A percentile compares a stretch with the other conserved stretches of the same genome.
phyloP scores from a whole-genome alignment of 495 filamentous ascomycete genomes.

The Diplogelasinospora grovesii region DNA sequence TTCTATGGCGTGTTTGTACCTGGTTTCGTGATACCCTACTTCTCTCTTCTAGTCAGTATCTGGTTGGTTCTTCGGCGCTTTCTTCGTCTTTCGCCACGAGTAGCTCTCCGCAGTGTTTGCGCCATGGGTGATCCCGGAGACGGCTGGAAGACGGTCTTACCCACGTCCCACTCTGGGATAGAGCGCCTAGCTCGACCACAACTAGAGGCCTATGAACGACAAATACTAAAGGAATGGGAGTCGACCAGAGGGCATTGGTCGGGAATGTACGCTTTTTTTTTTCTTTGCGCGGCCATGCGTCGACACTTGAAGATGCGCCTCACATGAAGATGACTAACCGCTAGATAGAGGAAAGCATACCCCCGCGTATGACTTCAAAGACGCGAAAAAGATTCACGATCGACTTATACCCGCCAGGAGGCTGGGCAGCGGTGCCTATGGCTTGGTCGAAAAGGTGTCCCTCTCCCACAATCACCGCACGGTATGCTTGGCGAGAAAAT shows the following conservation, averaged over 20 bases:
- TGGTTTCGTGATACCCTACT: too few relatives aligned
- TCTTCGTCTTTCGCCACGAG: too few relatives aligned
- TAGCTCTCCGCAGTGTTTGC: slow-evolving; percentile 7
- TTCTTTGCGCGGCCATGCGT: not conserved
- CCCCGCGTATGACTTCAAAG: slow-evolving; percentile 20
- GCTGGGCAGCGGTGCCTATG: slow-evolving; percentile 27
- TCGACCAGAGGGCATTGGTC: slow-evolving; percentile 25
- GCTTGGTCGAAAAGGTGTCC: slow-evolving; percentile 31
- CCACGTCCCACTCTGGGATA: slow-evolving; percentile 22
- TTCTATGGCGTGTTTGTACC: too few relatives aligned
- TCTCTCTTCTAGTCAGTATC: too few relatives aligned
- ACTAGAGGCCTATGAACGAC: slow-evolving; percentile 22
- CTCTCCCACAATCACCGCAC: slow-evolving; percentile 22
- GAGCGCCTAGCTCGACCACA: slow-evolving; percentile 21
- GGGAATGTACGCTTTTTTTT: slow-evolving; percentile 22
- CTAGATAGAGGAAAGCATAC: slow-evolving; percentile 25
- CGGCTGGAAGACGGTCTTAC: slow-evolving; percentile 29
- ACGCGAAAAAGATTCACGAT: slow-evolving; percentile 27
- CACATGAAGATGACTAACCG: slow-evolving; percentile 3
- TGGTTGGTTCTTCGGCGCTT: too few relatives aligned
- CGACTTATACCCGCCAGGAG: slow-evolving; percentile 14
- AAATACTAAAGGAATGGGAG: slow-evolving; percentile 29
- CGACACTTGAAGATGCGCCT: not conserved
- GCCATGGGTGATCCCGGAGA: slow-evolving; percentile 23
- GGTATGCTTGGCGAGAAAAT: slow-evolving; percentile 29